phyloP scores from a whole-genome alignment of 2,329 filamentous ascomycete species.

The Amphichorda felina region DNA sequence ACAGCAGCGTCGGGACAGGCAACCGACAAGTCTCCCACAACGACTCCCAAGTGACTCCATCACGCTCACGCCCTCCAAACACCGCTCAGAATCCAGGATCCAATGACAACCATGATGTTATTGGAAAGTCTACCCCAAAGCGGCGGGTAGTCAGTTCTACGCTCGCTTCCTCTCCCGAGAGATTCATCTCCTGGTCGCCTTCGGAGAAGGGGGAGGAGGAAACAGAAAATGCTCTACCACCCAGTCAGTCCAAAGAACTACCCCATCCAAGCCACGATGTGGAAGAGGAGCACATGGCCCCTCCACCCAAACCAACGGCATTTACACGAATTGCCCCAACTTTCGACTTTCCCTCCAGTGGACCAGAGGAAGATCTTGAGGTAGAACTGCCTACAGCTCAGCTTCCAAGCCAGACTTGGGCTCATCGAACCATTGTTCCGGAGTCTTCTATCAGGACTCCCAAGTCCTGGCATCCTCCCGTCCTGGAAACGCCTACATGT shows the following conservation, averaged over 20 bases:
- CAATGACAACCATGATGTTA: no score
- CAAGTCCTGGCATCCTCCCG: not conserved
- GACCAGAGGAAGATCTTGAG: conserved; percentile 23
- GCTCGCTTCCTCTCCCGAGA: conserved; percentile 5
- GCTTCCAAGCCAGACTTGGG: not conserved
- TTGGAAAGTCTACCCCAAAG: no score
- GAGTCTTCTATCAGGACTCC: not conserved
- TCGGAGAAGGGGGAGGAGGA: not conserved
- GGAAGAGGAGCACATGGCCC: conserved; percentile 3
- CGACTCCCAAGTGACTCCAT: no score
- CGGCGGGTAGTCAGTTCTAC: not conserved
- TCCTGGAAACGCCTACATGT: conserved; percentile 17
- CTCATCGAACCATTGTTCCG: conserved; percentile 1
- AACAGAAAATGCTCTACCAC: not conserved
- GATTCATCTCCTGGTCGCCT: conserved; percentile 1
- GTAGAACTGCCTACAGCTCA: conserved; percentile 18
- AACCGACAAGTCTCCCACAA: no score
- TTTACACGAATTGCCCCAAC: conserved; percentile 5
- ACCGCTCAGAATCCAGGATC: no score
- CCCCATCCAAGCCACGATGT: no score
- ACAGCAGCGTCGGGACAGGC: not conserved
- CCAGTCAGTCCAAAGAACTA: not conserved
- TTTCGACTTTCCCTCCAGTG: conserved; percentile 9
- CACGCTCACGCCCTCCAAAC: no score
- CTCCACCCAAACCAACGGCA: conserved; percentile 2